Evolutionary conservation across 2,329 filamentous ascomycete genomes (phyloP).

Genomic region (Calycina marina): DNA sequence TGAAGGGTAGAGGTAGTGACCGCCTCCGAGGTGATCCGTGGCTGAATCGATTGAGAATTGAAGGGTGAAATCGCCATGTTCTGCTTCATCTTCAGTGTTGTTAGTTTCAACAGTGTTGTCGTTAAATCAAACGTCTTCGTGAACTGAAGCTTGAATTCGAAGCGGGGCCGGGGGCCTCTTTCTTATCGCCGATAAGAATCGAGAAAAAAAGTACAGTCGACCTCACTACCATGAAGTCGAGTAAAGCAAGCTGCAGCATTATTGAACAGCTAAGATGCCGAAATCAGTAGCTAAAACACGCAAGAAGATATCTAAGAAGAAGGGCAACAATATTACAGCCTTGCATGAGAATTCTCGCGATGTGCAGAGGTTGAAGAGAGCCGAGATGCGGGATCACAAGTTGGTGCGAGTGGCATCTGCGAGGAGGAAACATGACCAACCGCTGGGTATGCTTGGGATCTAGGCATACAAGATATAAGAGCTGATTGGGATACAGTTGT

Average conservation of each 20-base stretch:
- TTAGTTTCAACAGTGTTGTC: too few species aligned
- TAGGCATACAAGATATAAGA: constrained; percentile 1
- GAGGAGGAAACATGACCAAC: constrained; percentile 59
- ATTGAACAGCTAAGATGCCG: constrained; percentile 44
- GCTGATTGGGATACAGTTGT: constrained; percentile 36
- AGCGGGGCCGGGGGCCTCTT: too few species aligned
- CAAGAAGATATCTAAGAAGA: constrained; percentile 76
- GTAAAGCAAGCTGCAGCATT: not conserved
- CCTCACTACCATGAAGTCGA: too few species aligned
- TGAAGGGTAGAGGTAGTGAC: too few species aligned
- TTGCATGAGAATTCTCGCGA: constrained; percentile 85
- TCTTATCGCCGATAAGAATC: constrained; percentile 13
- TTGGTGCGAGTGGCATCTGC: constrained; percentile 57
- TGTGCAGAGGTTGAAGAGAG: constrained; percentile 65
- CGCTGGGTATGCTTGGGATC: constrained; percentile 40
- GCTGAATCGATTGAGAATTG: too few species aligned
- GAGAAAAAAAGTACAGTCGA: too few species aligned
- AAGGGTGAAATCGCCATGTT: too few species aligned
- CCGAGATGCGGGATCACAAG: constrained; percentile 68
- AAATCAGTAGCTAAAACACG: constrained; percentile 67
- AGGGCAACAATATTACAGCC: constrained; percentile 53
- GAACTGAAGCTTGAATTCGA: too few species aligned
- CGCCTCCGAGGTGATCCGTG: too few species aligned
- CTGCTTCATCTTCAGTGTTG: too few species aligned
- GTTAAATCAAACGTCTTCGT: too few species aligned